Percentiles rank a stretch among this genome's conserved stretches.
Conservation (phyloP, 768 basidiomycete genomes). For the Panellus pusillus region DNA sequence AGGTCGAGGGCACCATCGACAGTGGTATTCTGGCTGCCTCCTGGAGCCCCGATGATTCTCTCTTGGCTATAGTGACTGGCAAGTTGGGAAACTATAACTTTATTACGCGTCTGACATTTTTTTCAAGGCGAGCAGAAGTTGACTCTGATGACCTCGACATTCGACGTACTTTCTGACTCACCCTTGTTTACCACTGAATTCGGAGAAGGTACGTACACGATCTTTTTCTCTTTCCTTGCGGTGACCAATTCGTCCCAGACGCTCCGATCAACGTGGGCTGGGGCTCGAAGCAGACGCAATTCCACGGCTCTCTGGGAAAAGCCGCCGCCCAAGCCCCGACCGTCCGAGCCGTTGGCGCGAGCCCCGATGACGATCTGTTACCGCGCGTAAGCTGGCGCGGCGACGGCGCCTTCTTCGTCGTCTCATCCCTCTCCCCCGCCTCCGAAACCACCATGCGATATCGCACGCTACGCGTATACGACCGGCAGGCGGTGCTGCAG, state of each 20-base stretch:
- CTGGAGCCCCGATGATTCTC: conserved; percentile 92
- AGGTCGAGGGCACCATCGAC: conserved; percentile 87
- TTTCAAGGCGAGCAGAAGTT: conserved; percentile 69
- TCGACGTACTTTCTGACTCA: conserved; percentile 84
- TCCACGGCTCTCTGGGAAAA: conserved; percentile 94
- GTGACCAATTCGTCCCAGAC: conserved; percentile 45
- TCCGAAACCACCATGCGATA: conserved; percentile 35
- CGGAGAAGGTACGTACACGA: conserved; percentile 80
- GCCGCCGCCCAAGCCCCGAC: conserved; percentile 62
- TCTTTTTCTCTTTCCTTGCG: not conserved
- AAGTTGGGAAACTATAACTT: conserved; percentile 8
- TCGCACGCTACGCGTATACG: conserved; percentile 72
- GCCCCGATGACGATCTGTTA: conserved; percentile 67
- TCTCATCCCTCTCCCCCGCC: conserved; percentile 67
- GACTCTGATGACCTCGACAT: conserved; percentile 83
- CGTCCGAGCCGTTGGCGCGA: conserved; percentile 43
- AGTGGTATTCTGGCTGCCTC: conserved; percentile 76
- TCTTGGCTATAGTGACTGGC: conserved; percentile 82
- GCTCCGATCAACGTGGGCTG: conserved; percentile 95
- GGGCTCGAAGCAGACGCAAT: conserved; percentile 97
- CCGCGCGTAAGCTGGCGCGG: conserved; percentile 92
- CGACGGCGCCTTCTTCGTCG: conserved; percentile 85
- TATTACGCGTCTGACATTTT: not conserved
- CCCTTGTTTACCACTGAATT: conserved; percentile 73
- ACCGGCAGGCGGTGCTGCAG: conserved; percentile 70